These are phyloP conservation scores for Penicillium hesseltinei DNA, from an alignment of 2,329 filamentous ascomycete genomes.

Conservation along the genomic window DNA sequence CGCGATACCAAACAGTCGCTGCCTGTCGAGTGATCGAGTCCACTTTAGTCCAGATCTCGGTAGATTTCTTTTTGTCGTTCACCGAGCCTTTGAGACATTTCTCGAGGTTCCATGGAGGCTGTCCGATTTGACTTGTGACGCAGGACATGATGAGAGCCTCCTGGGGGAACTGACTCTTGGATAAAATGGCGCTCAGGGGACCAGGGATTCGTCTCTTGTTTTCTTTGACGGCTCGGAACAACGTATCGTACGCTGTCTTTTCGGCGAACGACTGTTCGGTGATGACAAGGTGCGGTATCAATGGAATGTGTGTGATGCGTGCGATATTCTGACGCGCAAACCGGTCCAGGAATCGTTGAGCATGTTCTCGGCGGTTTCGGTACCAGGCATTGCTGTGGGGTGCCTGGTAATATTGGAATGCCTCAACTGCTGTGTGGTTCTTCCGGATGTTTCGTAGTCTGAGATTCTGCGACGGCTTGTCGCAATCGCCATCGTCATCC, in stretches of 20 bases:
- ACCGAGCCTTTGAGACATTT: conserved; percentile 16
- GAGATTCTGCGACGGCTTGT: conserved; percentile 45
- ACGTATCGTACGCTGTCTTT: conserved; percentile 53
- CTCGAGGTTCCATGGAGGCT: conserved; percentile 24
- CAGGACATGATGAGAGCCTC: conserved; percentile 47
- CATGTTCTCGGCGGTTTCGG: conserved; percentile 49
- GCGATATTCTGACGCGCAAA: conserved; percentile 53
- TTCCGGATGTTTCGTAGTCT: conserved; percentile 40
- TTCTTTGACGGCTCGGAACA: conserved; percentile 53
- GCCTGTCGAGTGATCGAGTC: neutral
- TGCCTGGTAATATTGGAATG: conserved; percentile 54
- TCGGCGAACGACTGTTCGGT: conserved; percentile 50
- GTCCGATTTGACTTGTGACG: conserved; percentile 36
- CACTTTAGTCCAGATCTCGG: neutral
- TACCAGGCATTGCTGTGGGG: conserved; percentile 54
- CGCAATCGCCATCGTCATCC: conserved; percentile 50
- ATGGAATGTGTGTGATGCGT: conserved; percentile 47
- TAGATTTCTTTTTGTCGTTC: neutral
- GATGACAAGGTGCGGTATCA: conserved; percentile 45
- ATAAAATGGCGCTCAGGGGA: conserved; percentile 47
- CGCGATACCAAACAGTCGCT: neutral
- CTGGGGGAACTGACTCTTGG: conserved; percentile 31
- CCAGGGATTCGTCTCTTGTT: conserved; percentile 24
- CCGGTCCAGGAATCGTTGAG: conserved; percentile 55
- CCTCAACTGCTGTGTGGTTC: conserved; percentile 47